A percentile compares a stretch with the other conserved stretches of the same genome.
These are phyloP conservation scores for Saprolegnia diclina DNA, from an alignment of 352 stramenopile species.

Conservation along the genomic window DNA sequence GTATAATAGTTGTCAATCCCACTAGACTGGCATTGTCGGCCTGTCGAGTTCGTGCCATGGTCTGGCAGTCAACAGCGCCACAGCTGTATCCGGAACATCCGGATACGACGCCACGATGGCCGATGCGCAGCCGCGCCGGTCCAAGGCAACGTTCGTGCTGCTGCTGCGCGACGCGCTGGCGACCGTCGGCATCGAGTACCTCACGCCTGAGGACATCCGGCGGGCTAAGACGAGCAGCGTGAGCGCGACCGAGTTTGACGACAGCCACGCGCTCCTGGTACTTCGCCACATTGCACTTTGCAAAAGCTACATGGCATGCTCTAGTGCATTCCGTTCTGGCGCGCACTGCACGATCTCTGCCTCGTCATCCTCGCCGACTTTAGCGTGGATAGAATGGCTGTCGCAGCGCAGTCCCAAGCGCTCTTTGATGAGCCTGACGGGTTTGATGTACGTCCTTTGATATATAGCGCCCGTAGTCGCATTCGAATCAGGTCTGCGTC, in stretches of 20 bases:
- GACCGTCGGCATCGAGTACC: conserved; percentile 40
- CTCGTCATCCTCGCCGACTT: conserved; percentile 56
- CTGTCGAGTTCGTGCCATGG: too few species aligned
- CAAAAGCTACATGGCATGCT: neutral
- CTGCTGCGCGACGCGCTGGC: conserved; percentile 12
- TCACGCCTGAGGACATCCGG: conserved; percentile 48
- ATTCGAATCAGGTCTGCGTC: conserved; percentile 32
- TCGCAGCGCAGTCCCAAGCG: conserved; percentile 28
- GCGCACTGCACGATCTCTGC: conserved; percentile 59
- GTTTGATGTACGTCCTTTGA: conserved; percentile 13
- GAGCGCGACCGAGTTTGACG: conserved; percentile 30
- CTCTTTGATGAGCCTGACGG: conserved; percentile 6
- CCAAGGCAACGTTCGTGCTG: conserved; percentile 13
- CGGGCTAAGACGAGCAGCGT: conserved; percentile 51
- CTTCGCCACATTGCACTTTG: neutral
- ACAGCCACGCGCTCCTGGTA: neutral
- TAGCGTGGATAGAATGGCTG: conserved; percentile 39
- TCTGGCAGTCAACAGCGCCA: too few species aligned
- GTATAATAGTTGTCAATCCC: too few species aligned
- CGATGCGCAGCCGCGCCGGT: neutral
- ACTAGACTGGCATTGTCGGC: too few species aligned
- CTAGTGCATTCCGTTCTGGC: conserved; percentile 49
- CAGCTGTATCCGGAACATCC: too few species aligned
- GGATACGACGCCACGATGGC: too few species aligned
- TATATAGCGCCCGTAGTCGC: conserved; percentile 26